Evolutionary conservation across 1,284 basidiomycete genomes (phyloP), one percentile per base, ranked within the genome.

Genomic region (Microbotryum saponariae): DNA sequence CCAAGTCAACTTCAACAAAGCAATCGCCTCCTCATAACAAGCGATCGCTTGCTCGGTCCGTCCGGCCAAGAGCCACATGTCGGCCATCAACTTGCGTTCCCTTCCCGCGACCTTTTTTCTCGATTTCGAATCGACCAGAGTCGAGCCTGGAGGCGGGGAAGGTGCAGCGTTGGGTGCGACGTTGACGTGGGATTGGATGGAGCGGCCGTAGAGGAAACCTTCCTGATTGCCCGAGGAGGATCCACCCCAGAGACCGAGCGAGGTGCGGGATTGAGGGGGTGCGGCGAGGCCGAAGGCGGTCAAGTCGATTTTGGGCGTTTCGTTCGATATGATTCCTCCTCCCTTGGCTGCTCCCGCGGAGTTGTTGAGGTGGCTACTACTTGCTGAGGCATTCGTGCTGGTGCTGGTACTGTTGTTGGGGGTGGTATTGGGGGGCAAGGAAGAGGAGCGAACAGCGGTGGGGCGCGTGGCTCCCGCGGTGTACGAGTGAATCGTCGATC

Each of bases 11-110:
- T 86, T 88, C 67, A 89, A 84, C 29, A 87, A 74, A 50, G 82
- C 81, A 9, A 89, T 77, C 7, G 90, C 87, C 76, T 96, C 91
- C 59, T 83, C 83, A 75, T 91, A 96, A 83, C 87, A 90, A 64
- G 86, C 80, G 55, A 81, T 78, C 0, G 91, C 88, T 73, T 96
- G 91, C 56, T 83, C 82, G 50, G 83, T 82, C 69, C 88, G 80
- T 20, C 92, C 92, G 10, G 89, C 82, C 23, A 96, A 78, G 29
- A 94, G 77, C 75, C 88, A 91, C 68, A 94, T 81, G 74, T 94
- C 91, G 0, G 85, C 92, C n/a, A 90, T 80, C 20, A 92, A 80
- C 76, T 93, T 96, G 75, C 85, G 86, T 51, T 93, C 79, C 60
- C 91, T 78, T 37, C 85, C 89, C 73, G 65, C 62, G 3, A 68